phyloP scores from a whole-genome alignment of 2,329 filamentous ascomycete genomes.

The Ceratocystis albifundus region DNA sequence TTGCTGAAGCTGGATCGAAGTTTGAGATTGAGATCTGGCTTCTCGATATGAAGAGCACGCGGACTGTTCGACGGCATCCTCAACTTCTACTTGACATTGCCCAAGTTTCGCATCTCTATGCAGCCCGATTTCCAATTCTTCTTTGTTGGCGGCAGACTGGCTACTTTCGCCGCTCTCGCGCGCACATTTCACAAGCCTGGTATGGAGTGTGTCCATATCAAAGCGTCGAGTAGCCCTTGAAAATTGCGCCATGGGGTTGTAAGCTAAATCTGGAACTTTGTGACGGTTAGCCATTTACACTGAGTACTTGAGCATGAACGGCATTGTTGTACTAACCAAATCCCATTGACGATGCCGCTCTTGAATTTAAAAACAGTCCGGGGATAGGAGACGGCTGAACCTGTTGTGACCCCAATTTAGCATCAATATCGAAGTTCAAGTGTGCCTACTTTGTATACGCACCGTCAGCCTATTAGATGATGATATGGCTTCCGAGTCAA shows the following conservation, averaged over 20 bases:
- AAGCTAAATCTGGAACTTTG: conserved; percentile 42
- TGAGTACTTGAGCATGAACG: background rate
- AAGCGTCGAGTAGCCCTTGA: background rate
- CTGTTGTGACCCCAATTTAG: conserved; percentile 24
- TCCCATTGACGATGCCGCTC: conserved; percentile 25
- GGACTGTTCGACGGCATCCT: background rate
- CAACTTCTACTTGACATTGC: background rate
- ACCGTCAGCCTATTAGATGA: conserved; percentile 31
- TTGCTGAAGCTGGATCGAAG: background rate
- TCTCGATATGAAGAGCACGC: background rate
- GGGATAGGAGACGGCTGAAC: conserved; percentile 30
- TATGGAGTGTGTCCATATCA: background rate
- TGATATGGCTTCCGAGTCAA: conserved; percentile 43
- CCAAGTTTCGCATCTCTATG: background rate
- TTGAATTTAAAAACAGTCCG: conserved; percentile 31
- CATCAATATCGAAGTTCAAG: background rate
- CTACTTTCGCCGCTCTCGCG: background rate
- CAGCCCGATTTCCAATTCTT: background rate
- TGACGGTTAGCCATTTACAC: conserved; percentile 22
- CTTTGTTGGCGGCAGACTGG: background rate
- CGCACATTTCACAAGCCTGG: background rate
- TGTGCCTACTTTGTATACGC: background rate
- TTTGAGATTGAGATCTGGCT: background rate
- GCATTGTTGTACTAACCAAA: conserved; percentile 24
- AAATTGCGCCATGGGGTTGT: conserved; percentile 37